phyloP scores from a whole-genome alignment of 2,329 filamentous ascomycete species.

The Alternaria panax region DNA sequence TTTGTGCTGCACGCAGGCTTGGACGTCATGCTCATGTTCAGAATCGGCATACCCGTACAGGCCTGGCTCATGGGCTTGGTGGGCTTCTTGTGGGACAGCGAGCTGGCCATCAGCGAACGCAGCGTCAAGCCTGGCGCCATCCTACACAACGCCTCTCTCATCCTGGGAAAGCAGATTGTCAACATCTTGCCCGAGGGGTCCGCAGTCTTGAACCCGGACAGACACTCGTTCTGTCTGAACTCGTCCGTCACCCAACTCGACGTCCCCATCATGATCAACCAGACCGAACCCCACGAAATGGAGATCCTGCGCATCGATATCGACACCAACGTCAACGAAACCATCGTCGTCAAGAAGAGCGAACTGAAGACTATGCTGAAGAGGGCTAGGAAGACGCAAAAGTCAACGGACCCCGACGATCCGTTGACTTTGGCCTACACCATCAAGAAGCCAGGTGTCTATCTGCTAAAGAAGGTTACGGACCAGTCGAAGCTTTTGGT shows the following conservation, averaged over 20 bases:
- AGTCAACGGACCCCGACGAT: conserved; percentile 57
- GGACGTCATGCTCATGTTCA: conserved; percentile 92
- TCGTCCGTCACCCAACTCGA: conserved; percentile 65
- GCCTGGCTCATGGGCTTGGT: conserved; percentile 75
- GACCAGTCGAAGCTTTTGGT: conserved; percentile 96
- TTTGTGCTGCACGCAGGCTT: conserved; percentile 75
- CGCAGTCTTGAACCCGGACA: conserved; percentile 84
- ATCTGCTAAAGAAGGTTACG: conserved; percentile 82
- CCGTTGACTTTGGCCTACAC: conserved; percentile 74
- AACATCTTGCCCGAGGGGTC: conserved; percentile 97
- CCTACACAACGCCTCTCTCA: conserved; percentile 89
- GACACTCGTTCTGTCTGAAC: conserved; percentile 81
- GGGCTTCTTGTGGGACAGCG: conserved; percentile 88
- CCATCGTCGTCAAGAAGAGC: conserved; percentile 74
- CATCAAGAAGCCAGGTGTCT: conserved; percentile 87
- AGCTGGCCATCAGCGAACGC: conserved; percentile 91
- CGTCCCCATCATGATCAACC: conserved; percentile 90
- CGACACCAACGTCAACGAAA: conserved; percentile 80
- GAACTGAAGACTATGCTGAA: conserved; percentile 79
- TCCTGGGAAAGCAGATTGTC: conserved; percentile 95
- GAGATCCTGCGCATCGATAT: conserved; percentile 89
- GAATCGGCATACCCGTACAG: conserved; percentile 79
- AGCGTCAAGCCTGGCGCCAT: conserved; percentile 88
- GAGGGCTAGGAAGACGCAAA: conserved; percentile 67
- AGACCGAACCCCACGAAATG: conserved; percentile 86